phyloP scores from a whole-genome alignment of 192 early-diverging fungal species.

The Backusella australiensis region DNA sequence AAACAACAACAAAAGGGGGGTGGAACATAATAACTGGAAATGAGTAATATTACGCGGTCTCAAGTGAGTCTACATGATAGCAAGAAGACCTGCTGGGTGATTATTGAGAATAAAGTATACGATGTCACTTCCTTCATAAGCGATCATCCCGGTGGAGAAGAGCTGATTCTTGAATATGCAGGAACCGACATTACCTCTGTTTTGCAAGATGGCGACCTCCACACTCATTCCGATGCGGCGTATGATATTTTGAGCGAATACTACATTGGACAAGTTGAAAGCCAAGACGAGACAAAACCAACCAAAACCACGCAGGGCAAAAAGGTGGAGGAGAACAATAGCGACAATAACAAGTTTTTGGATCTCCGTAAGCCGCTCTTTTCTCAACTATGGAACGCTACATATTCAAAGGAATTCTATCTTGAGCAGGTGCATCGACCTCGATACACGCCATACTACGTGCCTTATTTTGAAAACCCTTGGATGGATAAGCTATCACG shows the following conservation, averaged over 20 bases:
- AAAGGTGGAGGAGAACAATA: slow-evolving; percentile 17
- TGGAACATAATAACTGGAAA: not conserved
- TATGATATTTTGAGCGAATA: slow-evolving; percentile 88
- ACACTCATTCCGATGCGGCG: slow-evolving; percentile 78
- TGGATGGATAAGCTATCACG: slow-evolving; percentile 78
- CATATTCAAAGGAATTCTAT: slow-evolving; percentile 81
- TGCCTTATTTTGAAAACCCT: slow-evolving; percentile 76
- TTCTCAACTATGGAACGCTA: slow-evolving; percentile 72
- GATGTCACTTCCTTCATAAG: slow-evolving; percentile 82
- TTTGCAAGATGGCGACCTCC: slow-evolving; percentile 70
- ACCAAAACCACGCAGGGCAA: not conserved
- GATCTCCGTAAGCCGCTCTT: slow-evolving; percentile 82
- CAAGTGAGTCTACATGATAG: slow-evolving; percentile 73
- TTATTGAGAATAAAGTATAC: slow-evolving; percentile 79
- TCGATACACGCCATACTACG: slow-evolving; percentile 71
- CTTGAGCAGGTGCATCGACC: slow-evolving; percentile 89
- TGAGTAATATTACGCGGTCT: not conserved
- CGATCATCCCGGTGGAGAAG: slow-evolving; percentile 94
- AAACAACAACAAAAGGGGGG: not conserved
- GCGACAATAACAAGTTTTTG: slow-evolving; percentile 61
- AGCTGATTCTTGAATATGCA: slow-evolving; percentile 80
- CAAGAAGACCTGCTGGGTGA: slow-evolving; percentile 75
- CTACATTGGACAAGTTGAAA: slow-evolving; percentile 58
- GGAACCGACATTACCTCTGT: slow-evolving; percentile 76
- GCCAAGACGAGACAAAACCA: not conserved